Percentiles rank a stretch among this genome's conserved stretches.
phyloP scores from a whole-genome alignment of 768 basidiomycete genomes.

The Russula abietina region DNA sequence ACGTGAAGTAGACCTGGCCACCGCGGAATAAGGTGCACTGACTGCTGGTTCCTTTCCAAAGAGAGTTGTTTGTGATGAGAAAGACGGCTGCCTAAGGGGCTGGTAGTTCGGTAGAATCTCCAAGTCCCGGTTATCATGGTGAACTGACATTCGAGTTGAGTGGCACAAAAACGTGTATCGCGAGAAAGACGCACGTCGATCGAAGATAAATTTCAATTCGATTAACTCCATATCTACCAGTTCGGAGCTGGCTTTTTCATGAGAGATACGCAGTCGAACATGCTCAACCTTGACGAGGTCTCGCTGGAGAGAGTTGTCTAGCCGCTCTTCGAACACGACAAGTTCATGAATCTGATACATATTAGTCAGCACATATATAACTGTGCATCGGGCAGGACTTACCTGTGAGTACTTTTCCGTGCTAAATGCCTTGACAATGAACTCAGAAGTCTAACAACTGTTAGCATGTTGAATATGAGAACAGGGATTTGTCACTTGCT shows the following conservation, averaged over 20 bases:
- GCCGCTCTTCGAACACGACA: conserved; percentile 67
- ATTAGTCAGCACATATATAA: not conserved
- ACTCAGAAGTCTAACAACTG: conserved; percentile 61
- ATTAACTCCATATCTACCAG: conserved; percentile 78
- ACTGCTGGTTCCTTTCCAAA: conserved; percentile 61
- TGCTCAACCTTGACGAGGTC: conserved; percentile 80
- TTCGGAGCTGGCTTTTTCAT: conserved; percentile 65
- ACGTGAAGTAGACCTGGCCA: not conserved
- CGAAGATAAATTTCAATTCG: conserved; percentile 77
- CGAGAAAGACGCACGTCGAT: conserved; percentile 47
- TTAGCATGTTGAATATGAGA: conserved; percentile 7
- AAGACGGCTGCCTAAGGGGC: conserved; percentile 43
- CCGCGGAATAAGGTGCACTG: conserved; percentile 29
- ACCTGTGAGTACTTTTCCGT: conserved; percentile 82
- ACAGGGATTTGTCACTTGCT: conserved; percentile 33
- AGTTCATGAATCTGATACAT: conserved; percentile 70
- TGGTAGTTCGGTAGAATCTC: conserved; percentile 75
- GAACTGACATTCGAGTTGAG: conserved; percentile 39
- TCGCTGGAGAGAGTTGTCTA: conserved; percentile 81
- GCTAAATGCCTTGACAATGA: conserved; percentile 70
- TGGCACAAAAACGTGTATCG: not conserved
- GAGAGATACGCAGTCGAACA: conserved; percentile 73
- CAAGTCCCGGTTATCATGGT: conserved; percentile 86
- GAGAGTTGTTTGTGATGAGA: conserved; percentile 64
- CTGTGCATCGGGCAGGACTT: conserved; percentile 3